Base-by-base conservation (phyloP, 2,329 filamentous ascomycete genomes). In the Cytospora paraplurivora region DNA sequence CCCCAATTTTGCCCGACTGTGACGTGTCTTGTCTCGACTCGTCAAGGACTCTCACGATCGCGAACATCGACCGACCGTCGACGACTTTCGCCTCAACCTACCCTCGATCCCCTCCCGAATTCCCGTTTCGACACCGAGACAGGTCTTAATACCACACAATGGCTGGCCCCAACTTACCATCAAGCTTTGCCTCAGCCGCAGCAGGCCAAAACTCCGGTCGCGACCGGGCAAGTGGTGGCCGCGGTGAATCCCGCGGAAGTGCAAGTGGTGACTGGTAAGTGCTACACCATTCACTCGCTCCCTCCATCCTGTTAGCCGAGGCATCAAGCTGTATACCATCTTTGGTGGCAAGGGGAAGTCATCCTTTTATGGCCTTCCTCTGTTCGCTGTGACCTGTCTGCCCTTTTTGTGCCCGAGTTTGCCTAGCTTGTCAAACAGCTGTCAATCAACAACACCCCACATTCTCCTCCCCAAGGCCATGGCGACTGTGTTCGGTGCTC, bases 181-280 rank as follows among this genome's bases (percentile, higher is more conserved):
- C 90, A 71, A 93, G 89, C 82, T 93, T 93, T 79, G 90, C 90
- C 75, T 92, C 90, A 74, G 90, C 90, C 72, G 90, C 90, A 70
- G 90, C 90, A 75, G 90, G 90, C 76, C 89, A 91, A 76, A 88
- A 83, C 71, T 79, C 81, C 75, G 87, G 75, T 78, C 85, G 82
- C 75, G 85, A 85, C 76, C 75, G 80, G 71, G 83, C 82, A 79
- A 78, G 77, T 78, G 78, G 77, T 78, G 85, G 82, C 74, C 86
- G 83, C 78, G 80, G 75, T 72, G 85, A 85, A 70, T 79, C 80
- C 66, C 82, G 85, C 68, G 81, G 80, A 68, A 76, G 75, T 75
- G 79, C 79, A 69, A 85, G 85, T 76, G 88, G 86, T 79, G 90
- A 92, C 77, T 92, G 89, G 90, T 92, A 83, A 77, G 88, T 83